Conservation (phyloP, 306 rosid species). For the Vigna unguiculata region DNA sequence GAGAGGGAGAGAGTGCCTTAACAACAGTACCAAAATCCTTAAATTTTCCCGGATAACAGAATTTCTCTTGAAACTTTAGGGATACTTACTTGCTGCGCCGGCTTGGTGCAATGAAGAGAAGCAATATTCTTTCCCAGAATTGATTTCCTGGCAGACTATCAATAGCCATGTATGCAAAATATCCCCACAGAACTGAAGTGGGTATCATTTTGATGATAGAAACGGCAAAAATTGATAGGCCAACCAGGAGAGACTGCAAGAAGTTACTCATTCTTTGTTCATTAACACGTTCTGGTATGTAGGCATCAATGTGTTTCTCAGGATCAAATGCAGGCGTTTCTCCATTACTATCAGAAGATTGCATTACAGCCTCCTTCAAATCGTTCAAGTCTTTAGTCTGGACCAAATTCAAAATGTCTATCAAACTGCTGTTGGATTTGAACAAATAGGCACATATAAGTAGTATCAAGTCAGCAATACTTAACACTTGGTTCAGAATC, state of each 20-base stretch:
- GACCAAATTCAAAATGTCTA: slow-evolving; percentile 46
- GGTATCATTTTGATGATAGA: slow-evolving; percentile 78
- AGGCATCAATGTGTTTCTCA: slow-evolving; percentile 76
- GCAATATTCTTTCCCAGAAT: slow-evolving; percentile 80
- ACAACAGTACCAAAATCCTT: not conserved
- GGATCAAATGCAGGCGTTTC: slow-evolving; percentile 74
- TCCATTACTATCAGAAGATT: too few species aligned
- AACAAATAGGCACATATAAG: too few species aligned
- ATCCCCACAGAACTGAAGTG: slow-evolving; percentile 92
- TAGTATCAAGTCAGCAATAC: too few species aligned
- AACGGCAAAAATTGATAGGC: slow-evolving; percentile 75
- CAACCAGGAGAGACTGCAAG: slow-evolving; percentile 80
- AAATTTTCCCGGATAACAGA: not conserved
- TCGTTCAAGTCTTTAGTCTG: slow-evolving; percentile 72
- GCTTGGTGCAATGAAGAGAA: slow-evolving; percentile 70
- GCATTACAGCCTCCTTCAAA: slow-evolving; percentile 75
- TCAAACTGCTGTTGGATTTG: too few species aligned
- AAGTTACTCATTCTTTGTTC: slow-evolving; percentile 95
- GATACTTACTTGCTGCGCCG: slow-evolving; percentile 74
- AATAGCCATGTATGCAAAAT: slow-evolving; percentile 90
- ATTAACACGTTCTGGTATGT: slow-evolving; percentile 79
- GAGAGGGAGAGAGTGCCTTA: too few species aligned
- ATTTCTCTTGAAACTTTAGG: not conserved
- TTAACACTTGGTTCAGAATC: too few species aligned
- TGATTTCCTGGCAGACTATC: slow-evolving; percentile 96